Conservation (phyloP, 768 basidiomycete species). For the Cyclocybe cylindracea region DNA sequence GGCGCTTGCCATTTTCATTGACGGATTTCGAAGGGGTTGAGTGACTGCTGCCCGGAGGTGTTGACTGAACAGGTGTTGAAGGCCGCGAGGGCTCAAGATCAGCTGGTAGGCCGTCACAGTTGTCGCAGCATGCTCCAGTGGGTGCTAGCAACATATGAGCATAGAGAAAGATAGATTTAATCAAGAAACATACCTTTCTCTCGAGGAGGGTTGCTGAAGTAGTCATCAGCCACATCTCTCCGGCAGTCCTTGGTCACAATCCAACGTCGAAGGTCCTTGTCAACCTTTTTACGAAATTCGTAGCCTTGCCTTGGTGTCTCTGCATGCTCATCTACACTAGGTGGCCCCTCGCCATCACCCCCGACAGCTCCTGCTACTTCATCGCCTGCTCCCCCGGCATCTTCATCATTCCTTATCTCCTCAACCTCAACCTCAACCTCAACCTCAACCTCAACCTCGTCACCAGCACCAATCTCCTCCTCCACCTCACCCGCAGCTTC, state of each 20-base stretch:
- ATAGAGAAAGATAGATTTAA: not conserved
- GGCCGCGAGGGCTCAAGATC: not conserved
- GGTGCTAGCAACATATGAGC: conserved; percentile 2
- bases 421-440: conserved; percentile 13
- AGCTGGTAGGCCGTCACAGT: conserved; percentile 4
- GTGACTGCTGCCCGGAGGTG: not conserved
- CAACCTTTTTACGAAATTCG: conserved; percentile 31
- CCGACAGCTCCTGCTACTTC: too few species aligned
- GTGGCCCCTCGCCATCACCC: too few species aligned
- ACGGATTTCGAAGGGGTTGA: conserved; percentile 11
- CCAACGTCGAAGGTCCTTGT: conserved; percentile 27
- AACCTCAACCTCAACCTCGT: conserved; percentile 17
- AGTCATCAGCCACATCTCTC: conserved; percentile 24
- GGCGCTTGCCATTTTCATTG: conserved; percentile 24
- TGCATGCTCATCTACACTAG: too few species aligned
- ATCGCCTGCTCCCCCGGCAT: too few species aligned
- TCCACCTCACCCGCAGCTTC: conserved; percentile 4
- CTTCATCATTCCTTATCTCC: conserved; percentile 4
- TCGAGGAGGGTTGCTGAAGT: conserved; percentile 30
- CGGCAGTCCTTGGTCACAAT: conserved; percentile 28
- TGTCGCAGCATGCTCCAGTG: conserved; percentile 22
- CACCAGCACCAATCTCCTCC: conserved; percentile 26
- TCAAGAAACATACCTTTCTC: conserved; percentile 18
- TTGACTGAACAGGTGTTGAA: not conserved
- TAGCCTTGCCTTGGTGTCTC: not conserved